A percentile compares a stretch with the other conserved stretches of the same genome.
Evolutionary conservation across 108 stramenopile genomes (phyloP).

Genomic region (Nitzschia sp.): DNA sequence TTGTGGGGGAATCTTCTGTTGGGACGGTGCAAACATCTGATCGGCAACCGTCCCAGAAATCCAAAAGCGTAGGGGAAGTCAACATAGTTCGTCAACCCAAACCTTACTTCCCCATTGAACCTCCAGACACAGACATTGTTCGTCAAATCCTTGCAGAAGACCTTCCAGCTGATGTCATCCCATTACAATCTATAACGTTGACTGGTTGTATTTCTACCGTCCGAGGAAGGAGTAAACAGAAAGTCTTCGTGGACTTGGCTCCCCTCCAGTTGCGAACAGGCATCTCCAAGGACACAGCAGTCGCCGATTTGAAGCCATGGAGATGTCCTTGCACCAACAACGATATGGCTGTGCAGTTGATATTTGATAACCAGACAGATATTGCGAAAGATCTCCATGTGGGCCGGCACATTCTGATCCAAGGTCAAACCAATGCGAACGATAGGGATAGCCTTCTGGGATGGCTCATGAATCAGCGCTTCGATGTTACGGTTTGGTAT

Average conservation of each 20-base stretch:
- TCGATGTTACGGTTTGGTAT: conserved; percentile 38
- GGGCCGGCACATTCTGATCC: conserved; percentile 30
- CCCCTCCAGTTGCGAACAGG: conserved; percentile 14
- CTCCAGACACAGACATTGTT: conserved; percentile 12
- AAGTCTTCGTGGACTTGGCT: conserved; percentile 42
- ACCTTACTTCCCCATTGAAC: conserved; percentile 26
- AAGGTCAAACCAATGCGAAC: conserved; percentile 34
- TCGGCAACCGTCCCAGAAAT: too few species aligned
- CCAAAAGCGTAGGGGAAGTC: too few species aligned
- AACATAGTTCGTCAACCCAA: not conserved
- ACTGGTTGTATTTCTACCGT: conserved; percentile 38
- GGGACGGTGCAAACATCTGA: too few species aligned
- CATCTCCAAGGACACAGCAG: not conserved
- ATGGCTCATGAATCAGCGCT: conserved; percentile 33
- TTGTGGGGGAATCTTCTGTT: too few species aligned
- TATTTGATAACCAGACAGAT: conserved; percentile 17
- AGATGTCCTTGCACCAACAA: conserved; percentile 16
- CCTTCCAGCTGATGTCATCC: not conserved
- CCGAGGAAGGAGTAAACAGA: conserved; percentile 32
- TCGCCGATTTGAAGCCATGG: conserved; percentile 29
- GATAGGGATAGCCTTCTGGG: conserved; percentile 18
- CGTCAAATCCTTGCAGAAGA: not conserved
- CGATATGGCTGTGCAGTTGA: conserved; percentile 46
- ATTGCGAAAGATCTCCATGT: conserved; percentile 16
- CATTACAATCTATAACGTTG: conserved; percentile 13